These are phyloP conservation scores for Monosporascus sp. DNA, from an alignment of 2,329 filamentous ascomycete genomes.

Conservation along the genomic window DNA sequence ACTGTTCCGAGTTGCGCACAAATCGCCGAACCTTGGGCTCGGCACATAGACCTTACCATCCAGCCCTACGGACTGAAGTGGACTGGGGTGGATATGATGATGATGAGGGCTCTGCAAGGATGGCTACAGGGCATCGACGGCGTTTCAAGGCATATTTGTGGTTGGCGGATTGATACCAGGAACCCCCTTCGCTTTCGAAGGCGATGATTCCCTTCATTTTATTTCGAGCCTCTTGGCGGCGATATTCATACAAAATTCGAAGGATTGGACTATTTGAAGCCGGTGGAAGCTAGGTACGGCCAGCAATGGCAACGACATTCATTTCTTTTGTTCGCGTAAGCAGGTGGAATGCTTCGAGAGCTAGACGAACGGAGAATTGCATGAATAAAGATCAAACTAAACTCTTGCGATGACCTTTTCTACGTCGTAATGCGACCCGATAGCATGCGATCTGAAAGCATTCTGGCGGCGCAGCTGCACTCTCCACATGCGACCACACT, in stretches of 20 bases:
- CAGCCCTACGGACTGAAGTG: neutral
- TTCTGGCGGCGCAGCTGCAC: neutral
- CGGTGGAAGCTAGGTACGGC: neutral
- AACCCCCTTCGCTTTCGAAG: neutral
- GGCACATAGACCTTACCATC: neutral
- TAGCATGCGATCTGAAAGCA: neutral
- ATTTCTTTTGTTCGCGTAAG: neutral
- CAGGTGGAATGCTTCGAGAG: neutral
- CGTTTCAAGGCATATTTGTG: neutral
- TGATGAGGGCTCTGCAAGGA: neutral
- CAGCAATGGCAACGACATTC: neutral
- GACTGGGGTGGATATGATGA: neutral
- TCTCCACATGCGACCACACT: neutral
- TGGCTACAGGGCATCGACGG: neutral
- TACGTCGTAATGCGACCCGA: neutral
- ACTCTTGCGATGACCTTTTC: neutral
- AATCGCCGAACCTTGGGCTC: neutral
- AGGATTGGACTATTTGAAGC: neutral
- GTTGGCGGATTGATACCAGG: neutral
- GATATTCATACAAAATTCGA: neutral
- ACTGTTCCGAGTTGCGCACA: conserved; percentile 4
- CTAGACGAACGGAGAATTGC: neutral
- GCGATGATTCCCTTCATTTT: neutral
- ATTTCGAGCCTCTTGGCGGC: neutral
- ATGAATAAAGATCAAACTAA: neutral